Conservation (phyloP, 169 alveolate genomes). For the Plasmodium chabaudi region DNA sequence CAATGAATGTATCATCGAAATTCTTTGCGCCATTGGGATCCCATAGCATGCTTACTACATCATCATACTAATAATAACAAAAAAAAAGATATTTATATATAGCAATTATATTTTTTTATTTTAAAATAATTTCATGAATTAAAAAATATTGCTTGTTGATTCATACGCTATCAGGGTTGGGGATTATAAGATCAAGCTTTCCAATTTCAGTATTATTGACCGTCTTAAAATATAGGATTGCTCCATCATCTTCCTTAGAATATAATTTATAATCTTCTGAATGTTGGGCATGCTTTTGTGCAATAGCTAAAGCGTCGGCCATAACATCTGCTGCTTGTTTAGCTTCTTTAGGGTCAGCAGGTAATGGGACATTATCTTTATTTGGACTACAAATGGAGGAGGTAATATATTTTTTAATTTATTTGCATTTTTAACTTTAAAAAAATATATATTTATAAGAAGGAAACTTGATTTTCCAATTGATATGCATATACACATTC, state of each 20-base stretch:
- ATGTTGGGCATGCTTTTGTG: constrained; percentile 10
- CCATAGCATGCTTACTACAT: constrained; percentile 38
- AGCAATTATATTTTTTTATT: constrained; percentile 1
- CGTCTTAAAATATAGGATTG: constrained; percentile 38
- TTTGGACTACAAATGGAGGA: too few relatives aligned
- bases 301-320: constrained; percentile 10
- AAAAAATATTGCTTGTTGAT: neutral
- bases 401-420: too few relatives aligned
- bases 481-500: too few relatives aligned
- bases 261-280: constrained; percentile 24
- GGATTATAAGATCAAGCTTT: constrained; percentile 21
- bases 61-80: constrained; percentile 37
- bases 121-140: neutral
- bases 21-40: constrained; percentile 51
- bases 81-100: neutral
- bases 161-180: constrained; percentile 28
- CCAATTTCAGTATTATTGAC: constrained; percentile 53
- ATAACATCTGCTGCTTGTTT: constrained; percentile 33
- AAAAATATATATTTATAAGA: too few relatives aligned
- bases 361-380: too few relatives aligned
- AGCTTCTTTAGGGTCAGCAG: constrained; percentile 16
- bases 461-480: too few relatives aligned
- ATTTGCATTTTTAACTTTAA: too few relatives aligned
- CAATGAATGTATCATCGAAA: constrained; percentile 42
- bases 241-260: constrained; percentile 19